A percentile compares a stretch with the other conserved stretches of the same genome.
These are phyloP conservation scores for Penstemon davidsonii DNA, from an alignment of 257 asterid genomes.

Conservation along the genomic window DNA sequence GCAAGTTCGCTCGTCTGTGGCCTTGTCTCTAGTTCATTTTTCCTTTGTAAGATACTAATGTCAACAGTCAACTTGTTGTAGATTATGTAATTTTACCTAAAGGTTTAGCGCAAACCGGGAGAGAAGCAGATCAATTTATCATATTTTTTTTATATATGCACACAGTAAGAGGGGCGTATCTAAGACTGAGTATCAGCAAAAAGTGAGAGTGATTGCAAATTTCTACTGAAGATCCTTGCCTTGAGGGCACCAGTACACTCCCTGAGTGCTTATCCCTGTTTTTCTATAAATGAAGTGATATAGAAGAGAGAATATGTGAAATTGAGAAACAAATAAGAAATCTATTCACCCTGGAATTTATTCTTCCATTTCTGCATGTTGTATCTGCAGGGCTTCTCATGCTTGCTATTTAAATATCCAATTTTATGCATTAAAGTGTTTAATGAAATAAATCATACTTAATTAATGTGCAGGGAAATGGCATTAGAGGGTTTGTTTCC, in stretches of 20 bases:
- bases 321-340: background rate
- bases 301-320: conserved; percentile 1
- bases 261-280: background rate
- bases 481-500: conserved; percentile 93
- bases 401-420: conserved; percentile 24
- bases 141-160: background rate
- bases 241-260: background rate
- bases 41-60: conserved; percentile 4
- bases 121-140: background rate
- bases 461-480: conserved; percentile 70
- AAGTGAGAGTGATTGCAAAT: background rate
- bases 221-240: background rate
- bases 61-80: background rate
- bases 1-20: background rate
- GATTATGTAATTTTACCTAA: background rate
- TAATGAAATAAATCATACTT: conserved; percentile 23
- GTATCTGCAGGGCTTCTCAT: conserved; percentile 19
- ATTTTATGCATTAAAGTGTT: conserved; percentile 22
- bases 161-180: background rate
- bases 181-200: background rate
- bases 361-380: conserved; percentile 15
- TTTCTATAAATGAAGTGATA: conserved; percentile 11
- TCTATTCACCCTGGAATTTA: background rate
- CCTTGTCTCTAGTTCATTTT: conserved; percentile 11
- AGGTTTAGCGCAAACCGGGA: background rate